These are phyloP conservation scores for Quillaja saponaria DNA, from an alignment of 306 rosid species.

Conservation along the genomic window DNA sequence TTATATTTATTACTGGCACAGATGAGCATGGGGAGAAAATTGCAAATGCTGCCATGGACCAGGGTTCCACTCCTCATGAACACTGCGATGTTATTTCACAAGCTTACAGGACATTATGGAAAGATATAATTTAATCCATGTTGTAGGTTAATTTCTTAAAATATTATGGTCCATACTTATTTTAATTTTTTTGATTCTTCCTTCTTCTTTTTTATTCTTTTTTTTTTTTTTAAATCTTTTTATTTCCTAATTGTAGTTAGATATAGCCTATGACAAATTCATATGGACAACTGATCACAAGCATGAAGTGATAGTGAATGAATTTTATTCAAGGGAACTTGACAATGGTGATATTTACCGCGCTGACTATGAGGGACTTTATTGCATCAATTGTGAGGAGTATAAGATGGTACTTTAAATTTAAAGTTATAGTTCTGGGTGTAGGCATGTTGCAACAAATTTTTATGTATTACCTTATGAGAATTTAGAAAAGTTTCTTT, in stretches of 20 bases:
- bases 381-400: constrained; percentile 94
- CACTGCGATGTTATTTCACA: constrained; percentile 83
- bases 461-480: not conserved
- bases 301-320: constrained; percentile 91
- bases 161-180: constrained; percentile 6
- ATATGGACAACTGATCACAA: constrained; percentile 85
- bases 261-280: constrained; percentile 84
- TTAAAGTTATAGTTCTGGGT: constrained; percentile 16
- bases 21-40: constrained; percentile 98
- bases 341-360: constrained; percentile 88
- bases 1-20: constrained; percentile 83
- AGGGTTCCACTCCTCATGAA: constrained; percentile 67
- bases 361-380: constrained; percentile 94
- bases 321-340: constrained; percentile 84
- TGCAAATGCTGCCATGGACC: constrained; percentile 80
- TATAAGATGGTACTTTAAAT: constrained; percentile 64
- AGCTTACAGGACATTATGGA: constrained; percentile 76
- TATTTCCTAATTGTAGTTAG: constrained; percentile 56
- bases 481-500: constrained; percentile 11
- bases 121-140: constrained; percentile 52
- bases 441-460: not conserved
- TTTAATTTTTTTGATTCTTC: not conserved
- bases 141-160: not conserved
- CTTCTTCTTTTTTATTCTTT: not conserved
- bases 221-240: too few relatives aligned